Evolutionary conservation across 2,329 filamentous ascomycete species (phyloP).

Genomic region (Lasiodiplodia theobromae): DNA sequence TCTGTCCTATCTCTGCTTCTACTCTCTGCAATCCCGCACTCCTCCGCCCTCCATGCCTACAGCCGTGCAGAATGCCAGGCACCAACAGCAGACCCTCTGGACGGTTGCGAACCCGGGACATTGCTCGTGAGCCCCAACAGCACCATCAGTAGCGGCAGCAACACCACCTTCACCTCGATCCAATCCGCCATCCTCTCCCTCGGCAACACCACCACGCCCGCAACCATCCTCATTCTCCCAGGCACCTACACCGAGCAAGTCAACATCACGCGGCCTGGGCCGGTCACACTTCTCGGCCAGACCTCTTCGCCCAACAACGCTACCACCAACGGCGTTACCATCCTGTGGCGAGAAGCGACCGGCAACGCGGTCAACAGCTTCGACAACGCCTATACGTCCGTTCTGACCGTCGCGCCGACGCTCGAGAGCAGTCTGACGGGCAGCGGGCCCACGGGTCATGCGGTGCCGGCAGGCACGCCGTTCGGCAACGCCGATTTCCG

Average conservation of each 20-base stretch:
- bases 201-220: conserved; percentile 53
- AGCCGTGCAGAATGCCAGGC: conserved; percentile 43
- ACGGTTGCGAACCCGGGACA: conserved; percentile 48
- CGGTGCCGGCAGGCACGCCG: conserved; percentile 66
- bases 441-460: conserved; percentile 66
- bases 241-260: conserved; percentile 70
- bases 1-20: background rate
- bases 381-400: conserved; percentile 70
- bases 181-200: conserved; percentile 58
- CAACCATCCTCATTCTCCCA: conserved; percentile 66
- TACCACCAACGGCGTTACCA: conserved; percentile 59
- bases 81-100: conserved; percentile 45
- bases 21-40: conserved; percentile 34
- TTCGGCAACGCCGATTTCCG: conserved; percentile 70
- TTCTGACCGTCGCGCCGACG: conserved; percentile 68
- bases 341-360: conserved; percentile 66
- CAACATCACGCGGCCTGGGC: conserved; percentile 68
- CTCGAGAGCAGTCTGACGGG: conserved; percentile 69
- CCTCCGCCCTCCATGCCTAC: conserved; percentile 35
- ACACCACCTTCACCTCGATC: conserved; percentile 45
- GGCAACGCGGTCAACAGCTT: conserved; percentile 49
- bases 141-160: conserved; percentile 32
- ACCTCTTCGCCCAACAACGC: conserved; percentile 56
- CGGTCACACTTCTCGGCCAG: conserved; percentile 68
- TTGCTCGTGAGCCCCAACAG: conserved; percentile 39